A percentile compares a stretch with the other conserved stretches of the same genome.
phyloP scores from a whole-genome alignment of 352 stramenopile species.

The Pythium myriotylum region DNA sequence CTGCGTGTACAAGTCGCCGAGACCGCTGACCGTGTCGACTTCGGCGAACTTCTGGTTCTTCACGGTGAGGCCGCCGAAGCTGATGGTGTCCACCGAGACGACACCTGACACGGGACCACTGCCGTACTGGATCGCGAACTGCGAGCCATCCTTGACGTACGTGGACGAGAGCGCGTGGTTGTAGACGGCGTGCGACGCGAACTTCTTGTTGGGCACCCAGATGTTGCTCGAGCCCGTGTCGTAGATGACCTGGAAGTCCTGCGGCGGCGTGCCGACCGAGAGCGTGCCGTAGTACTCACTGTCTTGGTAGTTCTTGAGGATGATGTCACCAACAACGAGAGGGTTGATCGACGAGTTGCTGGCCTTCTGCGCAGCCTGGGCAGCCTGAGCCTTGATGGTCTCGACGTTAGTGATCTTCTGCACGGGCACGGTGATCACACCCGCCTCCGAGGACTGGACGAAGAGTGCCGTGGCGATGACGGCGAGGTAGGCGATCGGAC shows the following conservation, averaged over 20 bases:
- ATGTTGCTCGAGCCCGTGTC: slow-evolving; percentile 96
- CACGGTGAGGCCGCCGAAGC: slow-evolving; percentile 64
- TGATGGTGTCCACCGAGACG: slow-evolving; percentile 89
- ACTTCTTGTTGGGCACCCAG: slow-evolving; percentile 90
- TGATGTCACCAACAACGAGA: slow-evolving; percentile 38
- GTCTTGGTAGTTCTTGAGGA: slow-evolving; percentile 91
- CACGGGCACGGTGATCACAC: not conserved
- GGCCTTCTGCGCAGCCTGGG: not conserved
- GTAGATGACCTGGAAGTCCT: slow-evolving; percentile 95
- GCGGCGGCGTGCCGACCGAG: slow-evolving; percentile 87
- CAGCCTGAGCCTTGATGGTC: not conserved
- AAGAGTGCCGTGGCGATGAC: slow-evolving; percentile 1
- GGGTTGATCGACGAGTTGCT: not conserved
- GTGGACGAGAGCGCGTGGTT: slow-evolving; percentile 81
- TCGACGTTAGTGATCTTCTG: slow-evolving; percentile 1
- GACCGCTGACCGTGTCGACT: slow-evolving; percentile 94
- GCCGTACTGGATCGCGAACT: slow-evolving; percentile 96
- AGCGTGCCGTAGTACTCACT: slow-evolving; percentile 95
- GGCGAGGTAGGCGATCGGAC: not conserved
- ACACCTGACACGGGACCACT: slow-evolving; percentile 91
- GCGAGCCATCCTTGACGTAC: slow-evolving; percentile 90
- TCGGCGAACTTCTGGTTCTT: slow-evolving; percentile 93
- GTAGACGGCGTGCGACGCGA: slow-evolving; percentile 81
- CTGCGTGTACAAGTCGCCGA: slow-evolving; percentile 93
- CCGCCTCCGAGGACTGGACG: not conserved